Base-by-base conservation (phyloP, 176 grass and related monocot species). In the Leersia perrieri region DNA sequence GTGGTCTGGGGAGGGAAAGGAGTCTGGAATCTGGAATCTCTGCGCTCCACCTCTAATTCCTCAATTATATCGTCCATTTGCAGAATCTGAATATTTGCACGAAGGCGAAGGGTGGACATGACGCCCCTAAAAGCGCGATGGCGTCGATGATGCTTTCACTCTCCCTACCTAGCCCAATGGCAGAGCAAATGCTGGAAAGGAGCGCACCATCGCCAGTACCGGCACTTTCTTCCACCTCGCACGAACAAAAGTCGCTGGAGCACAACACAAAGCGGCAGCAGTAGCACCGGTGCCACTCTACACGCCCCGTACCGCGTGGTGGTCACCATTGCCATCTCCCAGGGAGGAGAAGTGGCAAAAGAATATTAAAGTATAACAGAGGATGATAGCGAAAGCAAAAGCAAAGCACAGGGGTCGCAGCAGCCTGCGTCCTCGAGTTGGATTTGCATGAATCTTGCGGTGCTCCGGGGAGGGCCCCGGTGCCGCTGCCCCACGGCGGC, bases 361-460 rank as follows among this genome's bases (percentile, higher is more conserved):
- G 10, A 41, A 9, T 4, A 10, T 22, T 26, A 30, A 61, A 13
- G 7, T 26, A 42, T 7, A 58, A 49, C 22, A 34, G 74, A 67
- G 67, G 7, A 13, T 1, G 32, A 63, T n/a, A 33, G 68, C 11
- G 62, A 81, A 66, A 80, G 69, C 3, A 66, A 77, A 82, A 82
- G 88, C 83, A 40, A 81, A 39, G 71, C 68, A 68, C 70, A 32
- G 66, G 70, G 63, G 51, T 1, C 20, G 75, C n/a, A n/a, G n/a
- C n/a, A n/a, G n/a, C n/a, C n/a, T n/a, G n/a, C n/a, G n/a, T n/a
- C n/a, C n/a, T 78, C 78, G 88, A 72, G 88, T 78, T 90, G 88
- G 88, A 90, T 90, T 86, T 76, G 82, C 88, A 86, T 78, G 88
- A 86, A 90, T 90, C 88, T 73, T 86, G 78, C 74, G 73, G 73